These are phyloP conservation scores for Globisporangium carolinianum DNA, from an alignment of 352 stramenopile genomes.

Conservation along the genomic window DNA sequence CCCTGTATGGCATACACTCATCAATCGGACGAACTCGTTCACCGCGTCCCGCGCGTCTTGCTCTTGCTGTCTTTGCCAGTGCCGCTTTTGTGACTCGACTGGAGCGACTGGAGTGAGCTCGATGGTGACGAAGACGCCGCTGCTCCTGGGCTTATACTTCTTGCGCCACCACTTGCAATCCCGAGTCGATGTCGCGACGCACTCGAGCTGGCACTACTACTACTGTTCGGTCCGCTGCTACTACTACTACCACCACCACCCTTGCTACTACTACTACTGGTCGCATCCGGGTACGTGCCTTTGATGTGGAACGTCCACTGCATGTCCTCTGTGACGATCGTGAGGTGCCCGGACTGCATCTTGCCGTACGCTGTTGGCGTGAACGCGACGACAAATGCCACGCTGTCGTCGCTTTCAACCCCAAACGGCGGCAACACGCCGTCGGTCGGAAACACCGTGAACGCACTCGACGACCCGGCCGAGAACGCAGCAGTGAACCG, in stretches of 20 bases:
- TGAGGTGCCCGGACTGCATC: conserved; percentile 79
- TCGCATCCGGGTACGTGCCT: conserved; percentile 71
- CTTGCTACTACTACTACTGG: conserved; percentile 26
- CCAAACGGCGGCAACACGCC: conserved; percentile 74
- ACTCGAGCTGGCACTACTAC: conserved; percentile 45
- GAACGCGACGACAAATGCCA: conserved; percentile 86
- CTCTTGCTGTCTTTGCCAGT: no score
- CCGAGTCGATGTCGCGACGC: conserved; percentile 32
- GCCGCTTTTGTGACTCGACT: no score
- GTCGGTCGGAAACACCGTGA: conserved; percentile 80
- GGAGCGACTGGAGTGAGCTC: no score
- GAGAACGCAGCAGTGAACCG: conserved; percentile 87
- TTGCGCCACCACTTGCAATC: conserved; percentile 9
- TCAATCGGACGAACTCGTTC: no score
- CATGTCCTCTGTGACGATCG: conserved; percentile 88
- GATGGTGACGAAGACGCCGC: no score
- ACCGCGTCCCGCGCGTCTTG: no score
- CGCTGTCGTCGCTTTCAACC: conserved; percentile 38
- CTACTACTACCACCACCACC: conserved; percentile 21
- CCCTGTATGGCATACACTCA: no score
- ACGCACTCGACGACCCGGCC: conserved; percentile 75
- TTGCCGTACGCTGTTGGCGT: conserved; percentile 90
- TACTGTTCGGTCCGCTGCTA: conserved; percentile 16
- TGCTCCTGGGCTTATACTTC: no score
- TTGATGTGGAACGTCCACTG: conserved; percentile 92